Evolutionary conservation across 1,284 basidiomycete genomes (phyloP).

Genomic region (Tilletia setariae): DNA sequence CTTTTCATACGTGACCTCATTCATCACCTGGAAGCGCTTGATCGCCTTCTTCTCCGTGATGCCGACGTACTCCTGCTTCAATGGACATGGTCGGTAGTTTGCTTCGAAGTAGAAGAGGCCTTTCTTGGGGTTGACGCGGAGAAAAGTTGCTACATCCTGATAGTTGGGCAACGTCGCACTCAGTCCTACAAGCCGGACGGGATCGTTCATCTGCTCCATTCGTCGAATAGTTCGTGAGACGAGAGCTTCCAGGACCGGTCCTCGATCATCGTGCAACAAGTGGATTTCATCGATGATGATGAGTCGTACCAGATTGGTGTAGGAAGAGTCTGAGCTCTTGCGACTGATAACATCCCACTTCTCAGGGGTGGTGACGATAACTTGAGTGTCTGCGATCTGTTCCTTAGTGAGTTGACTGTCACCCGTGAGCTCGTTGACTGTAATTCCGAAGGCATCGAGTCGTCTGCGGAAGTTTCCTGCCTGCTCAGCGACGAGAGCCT

Average conservation of each 20-base stretch:
- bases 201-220: slow-evolving; percentile 78
- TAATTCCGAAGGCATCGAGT: slow-evolving; percentile 75
- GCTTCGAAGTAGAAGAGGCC: slow-evolving; percentile 94
- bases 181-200: slow-evolving; percentile 88
- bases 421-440: slow-evolving; percentile 91
- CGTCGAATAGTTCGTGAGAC: slow-evolving; percentile 85
- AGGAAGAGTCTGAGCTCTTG: slow-evolving; percentile 93
- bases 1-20: slow-evolving; percentile 99
- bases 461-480: slow-evolving; percentile 62
- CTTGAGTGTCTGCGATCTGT: slow-evolving; percentile 94
- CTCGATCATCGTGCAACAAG: slow-evolving; percentile 93
- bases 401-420: slow-evolving; percentile 98
- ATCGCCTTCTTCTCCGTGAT: slow-evolving; percentile 99
- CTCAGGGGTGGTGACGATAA: slow-evolving; percentile 98
- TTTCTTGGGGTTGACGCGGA: slow-evolving; percentile 86
- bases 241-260: slow-evolving; percentile 91
- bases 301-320: slow-evolving; percentile 92
- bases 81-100: slow-evolving; percentile 86
- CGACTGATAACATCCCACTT: slow-evolving; percentile 97
- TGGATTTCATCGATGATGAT: slow-evolving; percentile 99
- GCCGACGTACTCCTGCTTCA: slow-evolving; percentile 95
- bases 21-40: slow-evolving; percentile 95
- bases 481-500: slow-evolving; percentile 53
- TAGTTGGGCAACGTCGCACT: slow-evolving; percentile 98
- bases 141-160: slow-evolving; percentile 96